A percentile compares a stretch with the other conserved stretches of the same genome.
Evolutionary conservation across 2,329 filamentous ascomycete genomes (phyloP).

Genomic region (Aspergillus vadensis): DNA sequence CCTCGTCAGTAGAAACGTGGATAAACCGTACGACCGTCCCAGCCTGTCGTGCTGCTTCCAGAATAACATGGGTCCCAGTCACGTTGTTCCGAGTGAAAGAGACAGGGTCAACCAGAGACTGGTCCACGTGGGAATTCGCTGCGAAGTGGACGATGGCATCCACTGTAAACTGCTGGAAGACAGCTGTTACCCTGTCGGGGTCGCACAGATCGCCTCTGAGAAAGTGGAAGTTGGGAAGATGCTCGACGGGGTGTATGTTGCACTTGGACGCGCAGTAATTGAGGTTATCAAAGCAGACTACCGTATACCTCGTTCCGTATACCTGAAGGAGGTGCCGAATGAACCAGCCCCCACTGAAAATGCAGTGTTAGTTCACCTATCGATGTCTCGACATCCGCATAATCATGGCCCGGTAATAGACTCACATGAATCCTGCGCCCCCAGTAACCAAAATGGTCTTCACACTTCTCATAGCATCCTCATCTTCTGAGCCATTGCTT

Average conservation of each 20-base stretch:
- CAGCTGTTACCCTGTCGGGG: slow-evolving; percentile 68
- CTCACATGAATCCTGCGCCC: slow-evolving; percentile 11
- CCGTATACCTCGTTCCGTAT: slow-evolving; percentile 70
- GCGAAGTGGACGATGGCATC: slow-evolving; percentile 84
- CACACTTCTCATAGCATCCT: neutral
- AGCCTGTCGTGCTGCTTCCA: slow-evolving; percentile 74
- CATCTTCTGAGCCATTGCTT: neutral
- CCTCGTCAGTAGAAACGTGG: slow-evolving; percentile 82
- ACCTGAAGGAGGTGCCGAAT: slow-evolving; percentile 75
- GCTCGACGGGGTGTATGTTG: slow-evolving; percentile 73
- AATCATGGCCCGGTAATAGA: neutral
- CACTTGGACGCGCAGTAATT: slow-evolving; percentile 73
- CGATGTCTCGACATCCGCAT: neutral
- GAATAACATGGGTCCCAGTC: slow-evolving; percentile 77
- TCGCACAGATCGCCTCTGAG: slow-evolving; percentile 78
- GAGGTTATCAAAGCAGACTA: slow-evolving; percentile 81
- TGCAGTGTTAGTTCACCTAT: neutral
- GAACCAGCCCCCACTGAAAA: slow-evolving; percentile 68
- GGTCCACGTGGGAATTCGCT: slow-evolving; percentile 80
- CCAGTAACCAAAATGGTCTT: slow-evolving; percentile 9
- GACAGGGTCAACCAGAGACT: slow-evolving; percentile 81
- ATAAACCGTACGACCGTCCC: slow-evolving; percentile 69
- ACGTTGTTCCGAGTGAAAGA: slow-evolving; percentile 81
- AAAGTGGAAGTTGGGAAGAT: slow-evolving; percentile 69
- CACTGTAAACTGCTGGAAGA: slow-evolving; percentile 70